phyloP scores from a whole-genome alignment of 163 green algal genomes.

The Smithsoniella earleae region DNA sequence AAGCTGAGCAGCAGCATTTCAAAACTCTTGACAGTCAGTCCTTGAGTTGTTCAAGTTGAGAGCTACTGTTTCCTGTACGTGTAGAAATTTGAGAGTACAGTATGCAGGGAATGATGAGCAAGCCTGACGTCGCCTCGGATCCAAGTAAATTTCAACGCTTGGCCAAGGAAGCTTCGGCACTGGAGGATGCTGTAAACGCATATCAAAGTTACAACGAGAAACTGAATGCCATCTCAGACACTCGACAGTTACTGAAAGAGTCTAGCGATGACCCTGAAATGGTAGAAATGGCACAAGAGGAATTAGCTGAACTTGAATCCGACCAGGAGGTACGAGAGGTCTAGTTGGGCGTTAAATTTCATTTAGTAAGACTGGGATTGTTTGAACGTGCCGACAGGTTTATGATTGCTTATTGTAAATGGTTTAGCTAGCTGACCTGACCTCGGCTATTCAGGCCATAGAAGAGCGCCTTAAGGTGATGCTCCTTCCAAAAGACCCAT shows the following conservation, averaged over 20 bases:
- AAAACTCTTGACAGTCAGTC: too few species aligned
- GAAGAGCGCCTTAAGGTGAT: constrained; percentile 65
- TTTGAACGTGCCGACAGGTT: too few species aligned
- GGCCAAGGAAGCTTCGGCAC: constrained; percentile 58
- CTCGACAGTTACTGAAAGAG: constrained; percentile 67
- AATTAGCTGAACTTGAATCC: constrained; percentile 54
- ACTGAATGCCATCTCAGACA: constrained; percentile 54
- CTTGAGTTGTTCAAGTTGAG: too few species aligned
- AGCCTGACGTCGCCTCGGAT: constrained; percentile 62
- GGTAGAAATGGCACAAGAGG: constrained; percentile 70
- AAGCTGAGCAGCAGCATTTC: too few species aligned
- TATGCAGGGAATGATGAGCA: constrained; percentile 57
- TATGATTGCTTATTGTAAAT: too few species aligned
- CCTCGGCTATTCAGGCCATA: constrained; percentile 34
- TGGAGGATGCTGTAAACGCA: constrained; percentile 55
- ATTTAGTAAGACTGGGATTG: too few species aligned
- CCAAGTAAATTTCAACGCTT: constrained; percentile 66
- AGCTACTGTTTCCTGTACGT: too few species aligned
- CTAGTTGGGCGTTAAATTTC: too few species aligned
- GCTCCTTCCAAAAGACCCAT: constrained; percentile 84
- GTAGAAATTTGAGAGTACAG: too few species aligned
- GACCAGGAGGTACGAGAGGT: constrained; percentile 33
- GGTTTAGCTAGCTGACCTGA: too few species aligned
- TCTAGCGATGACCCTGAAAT: constrained; percentile 35
- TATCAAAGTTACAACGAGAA: constrained; percentile 49